phyloP scores from a whole-genome alignment of 164 flowering plant species.

The Chimonanthus salicifolius region DNA sequence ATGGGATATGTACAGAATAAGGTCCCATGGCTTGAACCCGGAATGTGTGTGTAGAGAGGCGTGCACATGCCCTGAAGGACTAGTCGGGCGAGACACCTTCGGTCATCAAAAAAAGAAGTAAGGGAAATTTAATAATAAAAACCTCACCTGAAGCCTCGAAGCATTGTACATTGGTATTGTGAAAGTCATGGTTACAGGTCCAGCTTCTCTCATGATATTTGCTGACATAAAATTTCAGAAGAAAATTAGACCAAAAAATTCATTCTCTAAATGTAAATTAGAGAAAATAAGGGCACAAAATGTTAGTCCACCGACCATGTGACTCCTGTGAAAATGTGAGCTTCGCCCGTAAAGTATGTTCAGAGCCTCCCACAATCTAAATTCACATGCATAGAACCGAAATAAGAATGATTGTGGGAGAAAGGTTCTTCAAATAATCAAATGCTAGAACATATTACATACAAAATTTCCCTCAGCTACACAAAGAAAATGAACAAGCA shows the following conservation, averaged over 20 bases:
- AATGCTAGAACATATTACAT: not conserved
- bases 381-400: not conserved
- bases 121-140: not conserved
- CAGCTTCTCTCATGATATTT: conserved; percentile 77
- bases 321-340: conserved; percentile 86
- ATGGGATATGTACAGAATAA: no score
- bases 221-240: conserved; percentile 33
- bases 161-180: conserved; percentile 87
- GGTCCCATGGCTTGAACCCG: no score
- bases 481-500: not conserved
- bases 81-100: no score
- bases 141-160: conserved; percentile 76
- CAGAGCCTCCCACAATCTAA: conserved; percentile 94
- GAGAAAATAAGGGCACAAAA: not conserved
- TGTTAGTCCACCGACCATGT: conserved; percentile 45
- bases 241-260: not conserved
- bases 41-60: no score
- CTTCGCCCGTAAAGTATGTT: conserved; percentile 83
- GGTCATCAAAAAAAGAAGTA: not conserved
- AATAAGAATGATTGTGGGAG: not conserved
- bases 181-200: conserved; percentile 91
- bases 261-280: not conserved
- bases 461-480: not conserved
- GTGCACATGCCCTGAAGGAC: no score
- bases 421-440: not conserved